These are phyloP conservation scores for Fragilaria radians DNA, from an alignment of 108 stramenopile genomes.

Conservation along the genomic window DNA sequence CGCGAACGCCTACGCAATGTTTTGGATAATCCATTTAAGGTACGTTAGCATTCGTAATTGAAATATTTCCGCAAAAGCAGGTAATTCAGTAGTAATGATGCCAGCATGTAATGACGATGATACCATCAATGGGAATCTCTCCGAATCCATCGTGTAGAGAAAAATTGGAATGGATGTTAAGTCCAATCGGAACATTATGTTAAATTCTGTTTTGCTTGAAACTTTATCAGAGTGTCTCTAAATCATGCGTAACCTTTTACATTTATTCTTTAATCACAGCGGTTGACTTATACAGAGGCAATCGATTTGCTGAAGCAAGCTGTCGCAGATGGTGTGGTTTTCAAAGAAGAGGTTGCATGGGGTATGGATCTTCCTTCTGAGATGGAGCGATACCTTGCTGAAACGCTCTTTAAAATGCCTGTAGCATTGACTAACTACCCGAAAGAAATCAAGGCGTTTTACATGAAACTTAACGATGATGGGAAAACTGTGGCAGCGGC, in stretches of 20 bases:
- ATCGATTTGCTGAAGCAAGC: constrained; percentile 59
- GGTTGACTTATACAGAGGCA: constrained; percentile 82
- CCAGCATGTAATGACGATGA: constrained; percentile 39
- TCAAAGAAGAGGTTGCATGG: constrained; percentile 52
- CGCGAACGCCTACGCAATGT: constrained; percentile 54
- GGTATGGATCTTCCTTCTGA: constrained; percentile 74
- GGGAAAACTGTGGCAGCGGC: constrained; percentile 70
- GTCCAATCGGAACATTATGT: constrained; percentile 8
- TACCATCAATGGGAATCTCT: constrained; percentile 67
- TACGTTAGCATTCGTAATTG: constrained; percentile 8
- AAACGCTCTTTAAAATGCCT: constrained; percentile 51
- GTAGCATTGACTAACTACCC: constrained; percentile 74
- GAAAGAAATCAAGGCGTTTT: constrained; percentile 85
- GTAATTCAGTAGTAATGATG: constrained; percentile 6
- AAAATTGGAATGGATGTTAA: constrained; percentile 14
- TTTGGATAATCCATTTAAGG: constrained; percentile 58
- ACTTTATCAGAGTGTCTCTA: too few relatives aligned
- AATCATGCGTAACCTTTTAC: too few relatives aligned
- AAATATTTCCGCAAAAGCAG: neutral
- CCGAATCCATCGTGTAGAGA: constrained; percentile 42
- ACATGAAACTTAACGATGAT: constrained; percentile 76
- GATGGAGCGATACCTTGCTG: constrained; percentile 73
- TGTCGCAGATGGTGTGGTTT: constrained; percentile 44
- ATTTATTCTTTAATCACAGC: constrained; percentile 13
- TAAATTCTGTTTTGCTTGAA: neutral